phyloP scores from a whole-genome alignment of 2,329 filamentous ascomycete species.

The Talaromyces rugulosus region DNA sequence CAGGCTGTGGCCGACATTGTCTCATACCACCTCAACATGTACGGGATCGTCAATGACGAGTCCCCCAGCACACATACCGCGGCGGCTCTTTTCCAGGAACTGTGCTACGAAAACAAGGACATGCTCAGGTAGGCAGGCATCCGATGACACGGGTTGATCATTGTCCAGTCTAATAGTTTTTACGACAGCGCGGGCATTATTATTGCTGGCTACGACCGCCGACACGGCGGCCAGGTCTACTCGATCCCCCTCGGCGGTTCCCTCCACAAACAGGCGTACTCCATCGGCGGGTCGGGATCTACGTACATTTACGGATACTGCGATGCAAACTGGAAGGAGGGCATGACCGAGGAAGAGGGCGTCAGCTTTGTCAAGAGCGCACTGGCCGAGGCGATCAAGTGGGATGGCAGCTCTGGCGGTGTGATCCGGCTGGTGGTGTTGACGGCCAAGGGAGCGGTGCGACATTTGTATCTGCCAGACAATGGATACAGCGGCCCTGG shows the following conservation, averaged over 20 bases:
- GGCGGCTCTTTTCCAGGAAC: constrained; percentile 92
- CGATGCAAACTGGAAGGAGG: constrained; percentile 91
- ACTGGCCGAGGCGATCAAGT: constrained; percentile 93
- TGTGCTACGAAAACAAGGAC: constrained; percentile 98
- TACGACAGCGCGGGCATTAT: constrained; percentile 79
- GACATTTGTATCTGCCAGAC: constrained; percentile 94
- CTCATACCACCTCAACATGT: constrained; percentile 91
- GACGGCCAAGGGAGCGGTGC: constrained; percentile 80
- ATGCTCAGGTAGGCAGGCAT: constrained; percentile 63
- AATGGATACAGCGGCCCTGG: constrained; percentile 76
- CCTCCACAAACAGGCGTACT: constrained; percentile 93
- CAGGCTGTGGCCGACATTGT: constrained; percentile 98
- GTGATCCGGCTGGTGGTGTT: constrained; percentile 97
- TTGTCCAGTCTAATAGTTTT: not conserved
- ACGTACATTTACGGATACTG: constrained; percentile 99
- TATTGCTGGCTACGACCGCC: constrained; percentile 95
- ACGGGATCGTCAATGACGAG: constrained; percentile 84
- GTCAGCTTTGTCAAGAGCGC: constrained; percentile 90
- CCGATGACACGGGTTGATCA: not conserved
- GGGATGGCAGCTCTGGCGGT: constrained; percentile 97
- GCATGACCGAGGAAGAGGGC: constrained; percentile 88
- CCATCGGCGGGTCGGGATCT: constrained; percentile 93
- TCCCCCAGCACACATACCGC: constrained; percentile 91
- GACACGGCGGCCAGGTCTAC: constrained; percentile 95
- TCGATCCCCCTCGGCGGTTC: constrained; percentile 94